These are phyloP conservation scores for Eragrostis nindensis DNA, from an alignment of 176 grass and related monocot genomes.

Conservation along the genomic window DNA sequence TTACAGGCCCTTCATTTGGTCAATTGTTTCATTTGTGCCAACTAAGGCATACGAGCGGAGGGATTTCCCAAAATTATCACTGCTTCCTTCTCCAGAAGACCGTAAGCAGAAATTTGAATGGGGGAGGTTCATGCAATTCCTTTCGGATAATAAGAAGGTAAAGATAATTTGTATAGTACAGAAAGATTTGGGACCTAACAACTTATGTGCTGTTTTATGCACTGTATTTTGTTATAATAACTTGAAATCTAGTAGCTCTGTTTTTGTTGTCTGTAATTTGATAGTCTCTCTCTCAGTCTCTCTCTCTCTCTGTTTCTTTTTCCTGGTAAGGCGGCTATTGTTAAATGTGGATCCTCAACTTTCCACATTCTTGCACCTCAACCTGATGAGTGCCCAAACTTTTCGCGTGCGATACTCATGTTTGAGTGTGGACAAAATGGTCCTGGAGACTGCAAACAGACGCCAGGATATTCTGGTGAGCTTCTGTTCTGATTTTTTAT, in stretches of 20 bases:
- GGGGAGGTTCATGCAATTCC: conserved; percentile 57
- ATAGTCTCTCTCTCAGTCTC: too few relatives aligned
- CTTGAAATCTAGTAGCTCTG: conserved; percentile 11
- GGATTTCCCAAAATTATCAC: conserved; percentile 46
- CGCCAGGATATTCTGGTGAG: conserved; percentile 45
- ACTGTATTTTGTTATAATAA: conserved; percentile 29
- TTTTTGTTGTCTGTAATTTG: conserved; percentile 25
- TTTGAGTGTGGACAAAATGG: conserved; percentile 38
- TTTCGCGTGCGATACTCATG: conserved; percentile 62
- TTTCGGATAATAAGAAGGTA: conserved; percentile 55
- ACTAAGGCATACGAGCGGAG: conserved; percentile 22
- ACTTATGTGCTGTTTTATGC: conserved; percentile 20
- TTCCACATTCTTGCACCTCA: conserved; percentile 59
- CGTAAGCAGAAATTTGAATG: conserved; percentile 56
- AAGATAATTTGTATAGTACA: conserved; percentile 1
- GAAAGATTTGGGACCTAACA: not conserved
- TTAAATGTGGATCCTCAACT: conserved; percentile 25
- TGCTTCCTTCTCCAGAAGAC: conserved; percentile 68
- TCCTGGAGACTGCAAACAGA: conserved; percentile 24
- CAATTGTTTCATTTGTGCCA: conserved; percentile 50
- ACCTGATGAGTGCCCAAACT: conserved; percentile 35
- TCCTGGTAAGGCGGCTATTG: conserved; percentile 53
- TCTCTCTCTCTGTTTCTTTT: not conserved
- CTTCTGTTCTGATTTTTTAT: conserved; percentile 21
- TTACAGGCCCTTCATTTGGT: conserved; percentile 56